Evolutionary conservation across 2,329 filamentous ascomycete genomes (phyloP).

Genomic region (Aspergillus ruber): DNA sequence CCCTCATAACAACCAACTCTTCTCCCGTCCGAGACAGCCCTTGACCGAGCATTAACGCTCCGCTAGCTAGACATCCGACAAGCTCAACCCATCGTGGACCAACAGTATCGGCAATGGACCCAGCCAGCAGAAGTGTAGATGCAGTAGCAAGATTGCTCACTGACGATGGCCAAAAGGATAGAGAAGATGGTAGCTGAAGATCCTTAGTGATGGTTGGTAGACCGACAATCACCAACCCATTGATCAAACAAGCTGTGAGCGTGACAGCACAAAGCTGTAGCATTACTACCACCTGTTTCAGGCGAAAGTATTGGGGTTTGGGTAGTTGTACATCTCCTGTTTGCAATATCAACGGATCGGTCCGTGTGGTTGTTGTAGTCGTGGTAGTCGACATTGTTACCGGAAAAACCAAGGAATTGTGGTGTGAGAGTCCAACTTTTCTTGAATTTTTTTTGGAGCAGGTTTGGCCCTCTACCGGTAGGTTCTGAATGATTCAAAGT

Average conservation of each 20-base stretch:
- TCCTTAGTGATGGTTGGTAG: constrained; percentile 37
- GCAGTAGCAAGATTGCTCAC: constrained; percentile 28
- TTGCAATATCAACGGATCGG: not conserved
- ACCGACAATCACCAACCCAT: constrained; percentile 38
- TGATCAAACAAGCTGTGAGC: constrained; percentile 22
- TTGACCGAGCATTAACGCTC: constrained; percentile 40
- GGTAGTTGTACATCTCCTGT: not conserved
- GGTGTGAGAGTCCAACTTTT: too few relatives aligned
- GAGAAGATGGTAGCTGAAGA: constrained; percentile 19
- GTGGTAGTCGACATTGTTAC: not conserved
- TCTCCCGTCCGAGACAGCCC: constrained; percentile 34
- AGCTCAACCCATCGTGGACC: constrained; percentile 44
- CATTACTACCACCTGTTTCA: constrained; percentile 9
- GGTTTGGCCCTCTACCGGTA: not conserved
- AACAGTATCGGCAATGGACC: constrained; percentile 47
- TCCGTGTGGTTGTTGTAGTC: not conserved
- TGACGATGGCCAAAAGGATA: constrained; percentile 23
- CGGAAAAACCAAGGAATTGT: not conserved
- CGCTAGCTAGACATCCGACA: constrained; percentile 40
- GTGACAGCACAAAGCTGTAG: constrained; percentile 15
- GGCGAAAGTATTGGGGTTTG: not conserved
- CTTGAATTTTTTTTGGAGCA: not conserved
- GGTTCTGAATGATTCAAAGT: not conserved
- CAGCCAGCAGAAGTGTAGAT: constrained; percentile 40
- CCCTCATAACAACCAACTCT: constrained; percentile 44